phyloP scores from a whole-genome alignment of 192 early-diverging fungal genomes.

The Funneliformis geosporum region DNA sequence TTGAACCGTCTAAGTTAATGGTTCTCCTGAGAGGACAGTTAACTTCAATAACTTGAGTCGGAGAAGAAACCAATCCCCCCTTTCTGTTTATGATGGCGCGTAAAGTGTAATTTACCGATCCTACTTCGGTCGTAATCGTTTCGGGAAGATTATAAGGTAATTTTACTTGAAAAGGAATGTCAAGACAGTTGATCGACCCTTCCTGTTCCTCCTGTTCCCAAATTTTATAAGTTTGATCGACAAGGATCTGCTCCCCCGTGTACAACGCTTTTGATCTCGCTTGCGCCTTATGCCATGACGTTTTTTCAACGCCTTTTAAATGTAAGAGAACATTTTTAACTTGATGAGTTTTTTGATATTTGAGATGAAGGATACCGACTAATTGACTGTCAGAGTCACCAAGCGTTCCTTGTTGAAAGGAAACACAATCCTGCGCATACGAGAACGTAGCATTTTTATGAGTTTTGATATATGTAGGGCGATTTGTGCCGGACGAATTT shows the following conservation, averaged over 20 bases:
- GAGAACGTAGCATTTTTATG: slow-evolving; percentile 25
- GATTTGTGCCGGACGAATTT: neutral
- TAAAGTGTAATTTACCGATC: slow-evolving; percentile 15
- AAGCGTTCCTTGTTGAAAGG: slow-evolving; percentile 22
- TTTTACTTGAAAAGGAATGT: slow-evolving; percentile 26
- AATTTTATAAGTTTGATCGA: slow-evolving; percentile 16
- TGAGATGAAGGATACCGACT: slow-evolving; percentile 12
- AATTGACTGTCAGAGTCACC: slow-evolving; percentile 25
- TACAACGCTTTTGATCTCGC: slow-evolving; percentile 20
- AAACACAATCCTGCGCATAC: neutral
- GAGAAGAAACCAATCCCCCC: neutral
- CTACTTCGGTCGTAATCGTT: slow-evolving; percentile 12
- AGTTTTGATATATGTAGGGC: neutral
- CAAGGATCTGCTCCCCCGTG: slow-evolving; percentile 26
- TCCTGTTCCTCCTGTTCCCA: neutral
- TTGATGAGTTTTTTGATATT: slow-evolving; percentile 8
- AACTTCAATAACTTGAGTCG: slow-evolving; percentile 15
- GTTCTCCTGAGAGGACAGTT: slow-evolving; percentile 21
- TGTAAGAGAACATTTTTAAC: slow-evolving; percentile 9
- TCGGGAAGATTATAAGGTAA: slow-evolving; percentile 33
- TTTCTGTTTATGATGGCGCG: slow-evolving; percentile 13
- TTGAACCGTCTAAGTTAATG: neutral
- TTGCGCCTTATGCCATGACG: slow-evolving; percentile 28
- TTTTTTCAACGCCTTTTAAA: slow-evolving; percentile 27
- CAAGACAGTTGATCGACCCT: neutral